Percentiles rank a stretch among this genome's conserved stretches.
phyloP scores from a whole-genome alignment of 208 protist species.

The Herpetomonas muscarum region DNA sequence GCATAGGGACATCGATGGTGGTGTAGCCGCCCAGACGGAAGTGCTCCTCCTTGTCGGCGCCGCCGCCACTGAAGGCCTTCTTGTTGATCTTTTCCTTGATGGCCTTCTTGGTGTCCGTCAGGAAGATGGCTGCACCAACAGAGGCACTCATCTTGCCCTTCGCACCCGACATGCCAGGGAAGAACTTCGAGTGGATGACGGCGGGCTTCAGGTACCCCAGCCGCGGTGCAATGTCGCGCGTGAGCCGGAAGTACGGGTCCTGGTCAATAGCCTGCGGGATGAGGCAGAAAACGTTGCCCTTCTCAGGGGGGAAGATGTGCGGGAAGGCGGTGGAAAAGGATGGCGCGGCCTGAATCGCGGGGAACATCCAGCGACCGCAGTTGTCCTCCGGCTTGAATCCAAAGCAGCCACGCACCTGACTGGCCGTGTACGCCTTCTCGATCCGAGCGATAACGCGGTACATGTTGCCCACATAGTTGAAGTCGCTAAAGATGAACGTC shows the following conservation, averaged over 20 bases:
- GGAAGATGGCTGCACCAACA: constrained; percentile 90
- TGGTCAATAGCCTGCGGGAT: constrained; percentile 98
- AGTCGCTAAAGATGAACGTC: constrained; percentile 99
- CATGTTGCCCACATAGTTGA: constrained; percentile 96
- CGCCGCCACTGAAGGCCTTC: constrained; percentile 98
- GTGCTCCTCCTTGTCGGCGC: constrained; percentile 97
- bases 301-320: constrained; percentile 91
- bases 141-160: constrained; percentile 98
- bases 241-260: constrained; percentile 99
- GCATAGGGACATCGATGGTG: constrained; percentile 94
- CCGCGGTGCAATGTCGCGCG: constrained; percentile 96
- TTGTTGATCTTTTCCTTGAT: constrained; percentile 96
- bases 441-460: constrained; percentile 97
- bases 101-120: constrained; percentile 96
- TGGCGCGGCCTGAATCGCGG: constrained; percentile 97
- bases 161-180: constrained; percentile 96
- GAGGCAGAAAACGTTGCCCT: constrained; percentile 96
- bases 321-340: constrained; percentile 97
- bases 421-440: constrained; percentile 93
- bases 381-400: constrained; percentile 96
- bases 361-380: constrained; percentile 97
- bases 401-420: constrained; percentile 94
- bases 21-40: constrained; percentile 91
- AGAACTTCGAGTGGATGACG: constrained; percentile 98
- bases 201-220: constrained; percentile 96